Percentiles rank a stretch among this genome's conserved stretches.
Evolutionary conservation across 2,329 filamentous ascomycete species (phyloP).

Genomic region (Xylariomycetidae sp.): DNA sequence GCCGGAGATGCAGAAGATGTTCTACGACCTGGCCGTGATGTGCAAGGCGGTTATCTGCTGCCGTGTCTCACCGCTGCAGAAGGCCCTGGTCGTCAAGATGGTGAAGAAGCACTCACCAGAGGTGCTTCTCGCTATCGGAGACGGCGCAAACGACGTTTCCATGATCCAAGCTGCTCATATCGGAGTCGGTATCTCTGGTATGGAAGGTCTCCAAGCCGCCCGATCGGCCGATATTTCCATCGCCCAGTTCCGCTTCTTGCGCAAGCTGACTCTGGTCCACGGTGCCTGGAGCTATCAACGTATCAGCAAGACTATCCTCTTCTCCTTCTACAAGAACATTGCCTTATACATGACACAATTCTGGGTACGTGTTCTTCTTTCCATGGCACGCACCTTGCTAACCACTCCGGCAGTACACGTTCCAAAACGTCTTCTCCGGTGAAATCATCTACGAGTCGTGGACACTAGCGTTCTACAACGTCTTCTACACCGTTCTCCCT

Average conservation of each 20-base stretch:
- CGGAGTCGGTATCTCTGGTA: constrained; percentile 92
- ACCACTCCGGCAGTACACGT: constrained; percentile 64
- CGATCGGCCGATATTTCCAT: constrained; percentile 94
- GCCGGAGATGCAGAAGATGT: constrained; percentile 86
- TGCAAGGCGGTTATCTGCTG: constrained; percentile 99
- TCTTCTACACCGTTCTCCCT: constrained; percentile 92
- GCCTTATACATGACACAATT: constrained; percentile 98
- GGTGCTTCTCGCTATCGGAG: constrained; percentile 90
- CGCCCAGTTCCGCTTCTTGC: constrained; percentile 89
- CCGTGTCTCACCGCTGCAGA: constrained; percentile 93
- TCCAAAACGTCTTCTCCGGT: constrained; percentile 97
- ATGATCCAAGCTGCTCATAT: constrained; percentile 99
- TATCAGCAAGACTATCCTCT: constrained; percentile 93
- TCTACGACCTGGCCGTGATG: constrained; percentile 86
- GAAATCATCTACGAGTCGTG: constrained; percentile 98
- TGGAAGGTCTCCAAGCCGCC: constrained; percentile 94
- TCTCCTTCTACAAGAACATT: constrained; percentile 99
- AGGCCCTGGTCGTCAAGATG: constrained; percentile 94
- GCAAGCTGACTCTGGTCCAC: constrained; percentile 90
- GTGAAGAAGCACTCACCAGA: constrained; percentile 90
- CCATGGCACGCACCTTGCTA: constrained; percentile 27
- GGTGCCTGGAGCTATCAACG: constrained; percentile 97
- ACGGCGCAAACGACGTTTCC: constrained; percentile 98
- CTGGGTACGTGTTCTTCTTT: constrained; percentile 62
- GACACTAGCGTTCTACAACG: constrained; percentile 99